These are phyloP conservation scores for Mrakia blollopis DNA, from an alignment of 768 basidiomycete genomes.

Conservation along the genomic window DNA sequence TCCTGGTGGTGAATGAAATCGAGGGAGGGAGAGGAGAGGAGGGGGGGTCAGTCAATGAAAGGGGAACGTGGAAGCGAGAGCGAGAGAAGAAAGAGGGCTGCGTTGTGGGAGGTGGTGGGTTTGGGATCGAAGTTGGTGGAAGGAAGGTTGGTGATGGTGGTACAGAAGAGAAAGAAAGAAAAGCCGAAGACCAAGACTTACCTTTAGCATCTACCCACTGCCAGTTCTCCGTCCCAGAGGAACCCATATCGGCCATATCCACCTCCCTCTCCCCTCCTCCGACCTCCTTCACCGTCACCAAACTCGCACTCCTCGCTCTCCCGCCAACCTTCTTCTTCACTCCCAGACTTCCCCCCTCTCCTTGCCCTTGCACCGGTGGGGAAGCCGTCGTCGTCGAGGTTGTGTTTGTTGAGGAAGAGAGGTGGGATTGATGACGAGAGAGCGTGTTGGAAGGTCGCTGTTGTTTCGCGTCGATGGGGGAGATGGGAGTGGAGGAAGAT, in stretches of 20 bases:
- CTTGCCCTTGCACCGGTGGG: too few species aligned
- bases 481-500: constrained; percentile 10
- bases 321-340: constrained; percentile 32
- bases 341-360: neutral
- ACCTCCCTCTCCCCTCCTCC: constrained; percentile 45
- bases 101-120: too few species aligned
- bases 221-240: constrained; percentile 45
- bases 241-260: constrained; percentile 43
- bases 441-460: too few species aligned
- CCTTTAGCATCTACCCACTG: constrained; percentile 46
- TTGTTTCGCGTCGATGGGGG: neutral
- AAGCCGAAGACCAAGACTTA: constrained; percentile 33
- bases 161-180: neutral
- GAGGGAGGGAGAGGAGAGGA: neutral
- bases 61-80: neutral
- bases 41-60: too few species aligned
- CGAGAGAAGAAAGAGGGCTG: neutral
- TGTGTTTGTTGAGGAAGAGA: neutral
- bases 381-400: neutral
- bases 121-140: too few species aligned
- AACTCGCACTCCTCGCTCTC: constrained; percentile 43
- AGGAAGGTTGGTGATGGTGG: neutral
- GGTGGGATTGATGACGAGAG: constrained; percentile 13
- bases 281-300: constrained; percentile 46
- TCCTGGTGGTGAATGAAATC: constrained; percentile 52